Evolutionary conservation across 805 yeast species (phyloP).

Genomic region (Candida silvicultrix): DNA sequence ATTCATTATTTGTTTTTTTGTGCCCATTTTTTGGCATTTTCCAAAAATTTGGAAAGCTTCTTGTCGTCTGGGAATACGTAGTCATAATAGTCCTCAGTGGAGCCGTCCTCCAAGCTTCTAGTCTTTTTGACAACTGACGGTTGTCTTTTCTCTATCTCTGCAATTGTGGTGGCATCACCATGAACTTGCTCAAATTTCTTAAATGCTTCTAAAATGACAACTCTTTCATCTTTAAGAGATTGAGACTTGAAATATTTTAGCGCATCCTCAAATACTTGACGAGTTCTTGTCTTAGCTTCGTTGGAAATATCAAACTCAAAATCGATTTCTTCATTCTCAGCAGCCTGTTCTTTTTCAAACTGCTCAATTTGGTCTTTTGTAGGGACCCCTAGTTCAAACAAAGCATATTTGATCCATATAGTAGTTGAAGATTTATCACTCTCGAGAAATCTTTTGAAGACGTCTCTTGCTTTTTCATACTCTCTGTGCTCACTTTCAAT

Average conservation of each 20-base stretch:
- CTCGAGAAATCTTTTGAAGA: conserved; percentile 37
- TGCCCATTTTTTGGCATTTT: conserved; percentile 46
- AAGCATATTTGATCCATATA: conserved; percentile 61
- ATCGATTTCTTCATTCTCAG: conserved; percentile 36
- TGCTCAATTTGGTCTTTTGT: conserved; percentile 41
- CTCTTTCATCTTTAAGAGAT: conserved; percentile 36
- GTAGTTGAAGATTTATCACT: conserved; percentile 27
- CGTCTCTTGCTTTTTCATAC: conserved; percentile 46
- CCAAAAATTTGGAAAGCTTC: conserved; percentile 30
- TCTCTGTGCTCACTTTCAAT: conserved; percentile 56
- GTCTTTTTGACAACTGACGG: conserved; percentile 50
- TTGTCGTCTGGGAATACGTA: conserved; percentile 66
- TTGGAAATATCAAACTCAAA: conserved; percentile 46
- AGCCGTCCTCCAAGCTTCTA: conserved; percentile 34
- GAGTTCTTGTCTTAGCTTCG: conserved; percentile 42
- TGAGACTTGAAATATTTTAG: conserved; percentile 34
- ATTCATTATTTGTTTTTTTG: conserved; percentile 15
- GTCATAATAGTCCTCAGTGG: conserved; percentile 49
- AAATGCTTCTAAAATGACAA: conserved; percentile 53
- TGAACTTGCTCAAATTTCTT: conserved; percentile 56
- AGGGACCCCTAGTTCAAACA: conserved; percentile 65
- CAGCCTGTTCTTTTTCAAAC: conserved; percentile 20
- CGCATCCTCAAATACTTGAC: conserved; percentile 54
- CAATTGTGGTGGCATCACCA: conserved; percentile 40
- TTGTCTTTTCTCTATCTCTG: conserved; percentile 34